Conservation (phyloP, 768 basidiomycete species). For the Fomitopsis pulvina region DNA sequence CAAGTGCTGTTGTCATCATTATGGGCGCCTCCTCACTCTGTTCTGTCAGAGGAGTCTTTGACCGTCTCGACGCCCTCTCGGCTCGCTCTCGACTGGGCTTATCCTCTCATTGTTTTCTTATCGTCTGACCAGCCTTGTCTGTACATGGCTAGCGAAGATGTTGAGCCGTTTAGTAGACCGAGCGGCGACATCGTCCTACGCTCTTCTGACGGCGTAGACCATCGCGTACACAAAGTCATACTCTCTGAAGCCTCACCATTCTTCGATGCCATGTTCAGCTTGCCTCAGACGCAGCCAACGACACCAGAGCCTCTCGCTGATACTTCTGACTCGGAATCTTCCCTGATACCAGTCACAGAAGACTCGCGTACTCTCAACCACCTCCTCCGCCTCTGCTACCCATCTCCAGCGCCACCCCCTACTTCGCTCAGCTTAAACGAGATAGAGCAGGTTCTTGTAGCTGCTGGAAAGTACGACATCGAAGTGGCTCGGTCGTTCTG, state of each 20-base stretch:
- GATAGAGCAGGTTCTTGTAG: conserved; percentile 41
- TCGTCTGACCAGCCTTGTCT: background rate
- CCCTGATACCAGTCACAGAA: conserved; percentile 3
- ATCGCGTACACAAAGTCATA: conserved; percentile 9
- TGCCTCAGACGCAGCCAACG: conserved; percentile 18
- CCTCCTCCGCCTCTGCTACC: conserved; percentile 25
- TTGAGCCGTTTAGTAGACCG: background rate
- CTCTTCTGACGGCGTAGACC: conserved; percentile 13
- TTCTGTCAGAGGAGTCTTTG: too few relatives aligned
- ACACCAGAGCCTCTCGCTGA: background rate
- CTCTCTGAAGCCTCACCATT: conserved; percentile 12
- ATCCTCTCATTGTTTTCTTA: too few relatives aligned
- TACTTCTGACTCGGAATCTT: background rate
- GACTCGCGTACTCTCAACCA: conserved; percentile 6
- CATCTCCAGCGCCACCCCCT: conserved; percentile 17
- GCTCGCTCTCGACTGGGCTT: too few relatives aligned
- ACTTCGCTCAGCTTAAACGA: conserved; percentile 34
- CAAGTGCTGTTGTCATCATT: too few relatives aligned
- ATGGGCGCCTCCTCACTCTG: too few relatives aligned
- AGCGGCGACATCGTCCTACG: conserved; percentile 10
- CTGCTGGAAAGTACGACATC: conserved; percentile 55
- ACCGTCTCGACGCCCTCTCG: too few relatives aligned
- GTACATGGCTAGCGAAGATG: background rate
- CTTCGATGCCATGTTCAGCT: conserved; percentile 12
- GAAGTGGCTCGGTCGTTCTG: background rate